Conservation (phyloP, 495 filamentous ascomycete species). For the Coniosporium apollinis region DNA sequence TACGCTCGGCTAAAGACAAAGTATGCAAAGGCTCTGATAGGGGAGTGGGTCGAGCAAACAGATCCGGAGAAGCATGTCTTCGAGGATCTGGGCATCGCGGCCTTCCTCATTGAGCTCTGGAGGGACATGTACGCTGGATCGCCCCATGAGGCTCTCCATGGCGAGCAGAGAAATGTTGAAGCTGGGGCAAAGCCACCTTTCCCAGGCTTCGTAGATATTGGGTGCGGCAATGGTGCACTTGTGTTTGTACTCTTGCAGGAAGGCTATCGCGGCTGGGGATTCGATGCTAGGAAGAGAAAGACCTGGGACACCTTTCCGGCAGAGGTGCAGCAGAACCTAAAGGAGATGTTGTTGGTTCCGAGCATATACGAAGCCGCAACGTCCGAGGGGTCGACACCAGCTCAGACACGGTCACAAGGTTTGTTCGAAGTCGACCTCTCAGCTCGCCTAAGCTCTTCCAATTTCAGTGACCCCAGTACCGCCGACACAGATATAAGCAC, state of each 20-base stretch:
- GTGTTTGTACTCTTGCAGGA: conserved; percentile 68
- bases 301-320: conserved; percentile 60
- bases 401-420: not conserved
- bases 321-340: conserved; percentile 36
- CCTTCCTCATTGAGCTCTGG: conserved; percentile 91
- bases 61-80: conserved; percentile 87
- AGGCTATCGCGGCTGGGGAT: conserved; percentile 76
- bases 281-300: conserved; percentile 70
- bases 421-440: not conserved
- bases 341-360: conserved; percentile 62
- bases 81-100: conserved; percentile 82
- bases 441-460: not conserved
- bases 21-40: conserved; percentile 51
- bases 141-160: conserved; percentile 11
- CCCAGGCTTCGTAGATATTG: conserved; percentile 88
- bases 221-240: conserved; percentile 89
- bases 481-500: not conserved
- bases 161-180: conserved; percentile 7
- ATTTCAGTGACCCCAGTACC: conserved; percentile 1
- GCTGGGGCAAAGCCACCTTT: conserved; percentile 26
- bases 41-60: conserved; percentile 66
- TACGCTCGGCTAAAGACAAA: conserved; percentile 65
- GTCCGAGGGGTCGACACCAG: not conserved
- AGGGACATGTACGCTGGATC: conserved; percentile 50
- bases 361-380: conserved; percentile 26